A percentile compares a stretch with the other conserved stretches of the same genome.
phyloP scores from a whole-genome alignment of 345 rosid genomes.

The Toxicodendron radicans region DNA sequence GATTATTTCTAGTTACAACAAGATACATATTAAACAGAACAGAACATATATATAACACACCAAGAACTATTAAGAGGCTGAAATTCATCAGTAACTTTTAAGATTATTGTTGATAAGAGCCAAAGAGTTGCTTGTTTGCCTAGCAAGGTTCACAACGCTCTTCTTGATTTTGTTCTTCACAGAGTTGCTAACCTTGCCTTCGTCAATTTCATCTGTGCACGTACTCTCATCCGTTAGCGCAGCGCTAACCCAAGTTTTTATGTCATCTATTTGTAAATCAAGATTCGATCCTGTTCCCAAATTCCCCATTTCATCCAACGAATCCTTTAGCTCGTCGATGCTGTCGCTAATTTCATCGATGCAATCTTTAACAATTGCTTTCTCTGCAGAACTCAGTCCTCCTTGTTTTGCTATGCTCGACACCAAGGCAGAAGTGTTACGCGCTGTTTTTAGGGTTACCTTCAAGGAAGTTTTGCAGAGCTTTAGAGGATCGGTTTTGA shows the following conservation, averaged over 20 bases:
- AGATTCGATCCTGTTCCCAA: constrained; percentile 12
- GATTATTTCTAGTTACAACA: not conserved
- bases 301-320: constrained; percentile 37
- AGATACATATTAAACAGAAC: not conserved
- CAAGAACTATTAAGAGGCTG: not conserved
- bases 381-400: constrained; percentile 36
- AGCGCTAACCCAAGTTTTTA: constrained; percentile 65
- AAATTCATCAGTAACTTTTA: constrained; percentile 13
- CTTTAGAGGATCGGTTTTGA: constrained; percentile 50
- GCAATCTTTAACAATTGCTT: constrained; percentile 51
- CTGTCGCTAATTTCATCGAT: constrained; percentile 41
- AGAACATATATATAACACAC: not conserved
- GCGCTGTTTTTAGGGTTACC: constrained; percentile 44
- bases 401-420: constrained; percentile 30
- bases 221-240: constrained; percentile 68
- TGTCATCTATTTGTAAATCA: constrained; percentile 38
- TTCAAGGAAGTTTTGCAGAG: constrained; percentile 54
- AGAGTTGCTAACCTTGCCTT: constrained; percentile 30
- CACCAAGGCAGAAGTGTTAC: constrained; percentile 27
- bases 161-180: constrained; percentile 46
- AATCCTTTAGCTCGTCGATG: constrained; percentile 52
- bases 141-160: constrained; percentile 36
- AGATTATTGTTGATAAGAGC: constrained; percentile 51
- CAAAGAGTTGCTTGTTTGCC: constrained; percentile 64
- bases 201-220: constrained; percentile 70